Evolutionary conservation across 1,284 basidiomycete species (phyloP), one percentile per base, ranked within the genome.

Genomic region (Puccinia triticina): DNA sequence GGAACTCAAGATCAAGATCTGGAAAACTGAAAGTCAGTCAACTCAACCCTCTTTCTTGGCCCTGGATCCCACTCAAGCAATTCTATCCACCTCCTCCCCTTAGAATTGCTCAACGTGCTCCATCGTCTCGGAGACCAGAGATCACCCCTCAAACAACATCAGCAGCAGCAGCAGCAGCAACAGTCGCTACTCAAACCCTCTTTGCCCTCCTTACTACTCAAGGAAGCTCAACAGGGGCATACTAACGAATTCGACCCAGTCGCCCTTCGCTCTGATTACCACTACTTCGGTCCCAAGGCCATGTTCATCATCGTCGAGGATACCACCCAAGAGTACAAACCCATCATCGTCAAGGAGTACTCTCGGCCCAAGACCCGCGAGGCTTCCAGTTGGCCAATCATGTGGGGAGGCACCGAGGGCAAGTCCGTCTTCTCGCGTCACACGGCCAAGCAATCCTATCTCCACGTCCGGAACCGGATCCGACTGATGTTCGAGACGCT

Each of bases 231-330:
- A 57, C 91, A 95, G 85, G 97, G 97, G 67, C 93, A 92, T 0
- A 92, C 88, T 0, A 88, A 91, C 4, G 97, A 99, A 88, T 92
- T 96, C 57, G 97, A 99, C 87, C 92, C 94, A 0, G 92, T 91
- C 16, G 93, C 96, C 77, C 93, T 91, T 82, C 91, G 95, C 69
- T 91, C 93, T 83, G 94, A 96, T 87, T 95, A 91, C 86, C 91
- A 91, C 84, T 99, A 99, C 87, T 99, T 99, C 88, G 89, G 91
- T 43, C 91, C 92, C 78, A 90, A 90, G 71, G 91, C 90, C 81
- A 92, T 90, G 86, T 98, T 94, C 87, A 89, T 98, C 43, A 90
- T 99, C 59, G 91, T 99, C 37, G 96, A 98, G 87, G 97, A 99
- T 85, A 91, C 94, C 83, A 91, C 91, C 8, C 91, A 92, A 83